Evolutionary conservation across 495 filamentous ascomycete genomes (phyloP).

Genomic region (Trichoderma asperelloides): DNA sequence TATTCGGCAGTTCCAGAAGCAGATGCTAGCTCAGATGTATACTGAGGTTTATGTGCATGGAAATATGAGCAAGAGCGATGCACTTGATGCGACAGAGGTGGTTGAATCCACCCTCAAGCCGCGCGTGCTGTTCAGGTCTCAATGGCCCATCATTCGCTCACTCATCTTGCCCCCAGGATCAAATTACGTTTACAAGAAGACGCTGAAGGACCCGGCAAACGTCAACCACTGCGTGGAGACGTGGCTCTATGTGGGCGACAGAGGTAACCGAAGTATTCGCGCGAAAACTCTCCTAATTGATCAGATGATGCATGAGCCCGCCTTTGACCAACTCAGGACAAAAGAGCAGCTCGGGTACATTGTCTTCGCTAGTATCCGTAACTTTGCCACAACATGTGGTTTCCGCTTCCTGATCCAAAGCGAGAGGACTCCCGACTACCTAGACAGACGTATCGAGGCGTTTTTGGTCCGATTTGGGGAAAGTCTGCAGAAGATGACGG

Average conservation of each 20-base stretch:
- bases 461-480: slow-evolving; percentile 63
- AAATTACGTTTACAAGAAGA: slow-evolving; percentile 73
- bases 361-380: slow-evolving; percentile 72
- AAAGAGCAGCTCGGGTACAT: slow-evolving; percentile 98
- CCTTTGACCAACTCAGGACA: slow-evolving; percentile 87
- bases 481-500: slow-evolving; percentile 64
- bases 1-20: slow-evolving; percentile 67
- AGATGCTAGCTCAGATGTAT: slow-evolving; percentile 73
- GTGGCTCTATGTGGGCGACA: slow-evolving; percentile 68
- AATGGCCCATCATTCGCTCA: slow-evolving; percentile 72
- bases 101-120: slow-evolving; percentile 74
- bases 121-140: slow-evolving; percentile 59
- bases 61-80: slow-evolving; percentile 94
- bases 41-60: slow-evolving; percentile 86
- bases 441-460: slow-evolving; percentile 77
- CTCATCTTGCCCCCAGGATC: slow-evolving; percentile 69
- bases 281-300: slow-evolving; percentile 75
- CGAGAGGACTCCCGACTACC: slow-evolving; percentile 70
- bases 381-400: slow-evolving; percentile 62
- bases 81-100: slow-evolving; percentile 73
- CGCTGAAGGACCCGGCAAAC: slow-evolving; percentile 79
- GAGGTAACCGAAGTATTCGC: slow-evolving; percentile 53
- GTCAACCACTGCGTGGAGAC: slow-evolving; percentile 98
- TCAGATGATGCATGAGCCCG: slow-evolving; percentile 89
- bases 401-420: slow-evolving; percentile 93